Percentiles rank a stretch among this genome's conserved stretches.
These are phyloP conservation scores for Rhizophagus sp. DNA, from an alignment of 192 early-diverging fungal species.

Conservation along the genomic window DNA sequence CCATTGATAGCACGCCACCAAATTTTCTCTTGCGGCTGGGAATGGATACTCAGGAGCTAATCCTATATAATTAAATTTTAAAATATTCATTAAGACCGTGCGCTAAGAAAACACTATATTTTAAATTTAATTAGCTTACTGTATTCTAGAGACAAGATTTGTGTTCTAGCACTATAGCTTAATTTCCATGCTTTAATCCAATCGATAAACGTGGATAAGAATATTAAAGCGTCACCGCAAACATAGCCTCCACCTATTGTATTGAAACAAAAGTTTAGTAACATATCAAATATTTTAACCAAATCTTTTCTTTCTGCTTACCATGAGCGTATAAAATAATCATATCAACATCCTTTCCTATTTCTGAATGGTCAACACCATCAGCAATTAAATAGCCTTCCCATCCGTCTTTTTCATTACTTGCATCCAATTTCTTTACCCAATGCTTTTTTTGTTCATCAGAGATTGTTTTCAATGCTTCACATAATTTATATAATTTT, in stretches of 20 bases:
- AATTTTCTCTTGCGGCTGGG: not conserved
- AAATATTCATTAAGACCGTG: not conserved
- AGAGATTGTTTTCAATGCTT: not conserved
- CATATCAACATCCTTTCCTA: slow-evolving; percentile 23
- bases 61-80: not conserved
- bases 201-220: not conserved
- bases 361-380: not conserved
- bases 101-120: not conserved
- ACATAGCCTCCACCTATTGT: slow-evolving; percentile 9
- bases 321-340: slow-evolving; percentile 30
- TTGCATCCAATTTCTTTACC: not conserved
- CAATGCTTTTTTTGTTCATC: slow-evolving; percentile 1
- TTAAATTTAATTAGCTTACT: slow-evolving; percentile 4
- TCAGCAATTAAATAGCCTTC: slow-evolving; percentile 18
- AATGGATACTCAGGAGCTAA: slow-evolving; percentile 14
- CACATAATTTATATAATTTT: not conserved
- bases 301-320: not conserved
- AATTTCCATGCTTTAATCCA: slow-evolving; percentile 24
- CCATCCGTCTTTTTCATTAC: not conserved
- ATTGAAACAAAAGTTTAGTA: not conserved
- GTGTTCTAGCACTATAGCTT: slow-evolving; percentile 11
- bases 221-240: not conserved
- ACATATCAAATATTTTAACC: not conserved
- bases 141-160: slow-evolving; percentile 24
- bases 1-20: slow-evolving; percentile 19